A percentile compares a stretch with the other conserved stretches of the same genome.
phyloP scores from a whole-genome alignment of 371 early-diverging fungal genomes.

The Syncephalastrum racemosum region DNA sequence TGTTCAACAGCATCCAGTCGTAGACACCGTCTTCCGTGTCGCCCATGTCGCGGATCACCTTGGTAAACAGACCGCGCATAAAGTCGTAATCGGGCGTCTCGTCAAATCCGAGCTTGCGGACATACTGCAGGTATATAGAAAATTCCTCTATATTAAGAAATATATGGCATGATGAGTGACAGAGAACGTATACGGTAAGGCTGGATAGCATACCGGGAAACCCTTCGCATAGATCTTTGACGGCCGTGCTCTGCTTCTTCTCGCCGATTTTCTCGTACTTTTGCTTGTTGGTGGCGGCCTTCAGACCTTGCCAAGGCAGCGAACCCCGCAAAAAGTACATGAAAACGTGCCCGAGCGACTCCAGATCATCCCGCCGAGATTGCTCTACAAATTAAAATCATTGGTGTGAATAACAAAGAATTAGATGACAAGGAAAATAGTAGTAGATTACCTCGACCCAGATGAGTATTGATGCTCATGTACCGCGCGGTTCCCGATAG shows the following conservation, averaged over 20 bases:
- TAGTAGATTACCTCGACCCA: slow-evolving; percentile 61
- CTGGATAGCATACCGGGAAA: slow-evolving; percentile 65
- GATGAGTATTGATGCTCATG: slow-evolving; percentile 95
- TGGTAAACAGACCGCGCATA: slow-evolving; percentile 85
- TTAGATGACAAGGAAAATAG: neutral
- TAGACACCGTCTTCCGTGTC: slow-evolving; percentile 92
- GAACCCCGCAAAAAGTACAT: slow-evolving; percentile 98
- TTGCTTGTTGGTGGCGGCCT: slow-evolving; percentile 98
- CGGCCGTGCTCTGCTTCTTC: slow-evolving; percentile 92
- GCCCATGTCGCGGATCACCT: slow-evolving; percentile 72
- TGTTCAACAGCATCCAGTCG: slow-evolving; percentile 89
- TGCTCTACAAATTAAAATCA: slow-evolving; percentile 67
- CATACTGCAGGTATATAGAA: slow-evolving; percentile 89
- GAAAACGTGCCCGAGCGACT: slow-evolving; percentile 98
- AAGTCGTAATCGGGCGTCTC: slow-evolving; percentile 97
- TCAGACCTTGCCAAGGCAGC: slow-evolving; percentile 99
- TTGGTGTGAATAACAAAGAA: slow-evolving; percentile 11
- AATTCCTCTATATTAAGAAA: slow-evolving; percentile 71
- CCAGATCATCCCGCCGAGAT: slow-evolving; percentile 98
- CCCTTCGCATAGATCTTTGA: slow-evolving; percentile 92
- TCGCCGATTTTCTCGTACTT: slow-evolving; percentile 99
- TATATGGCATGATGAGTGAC: neutral
- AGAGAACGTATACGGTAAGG: neutral
- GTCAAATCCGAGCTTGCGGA: slow-evolving; percentile 93
- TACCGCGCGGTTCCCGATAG: slow-evolving; percentile 96